Evolutionary conservation across 805 yeast species (phyloP).

Genomic region (Ogataea salicorniae): DNA sequence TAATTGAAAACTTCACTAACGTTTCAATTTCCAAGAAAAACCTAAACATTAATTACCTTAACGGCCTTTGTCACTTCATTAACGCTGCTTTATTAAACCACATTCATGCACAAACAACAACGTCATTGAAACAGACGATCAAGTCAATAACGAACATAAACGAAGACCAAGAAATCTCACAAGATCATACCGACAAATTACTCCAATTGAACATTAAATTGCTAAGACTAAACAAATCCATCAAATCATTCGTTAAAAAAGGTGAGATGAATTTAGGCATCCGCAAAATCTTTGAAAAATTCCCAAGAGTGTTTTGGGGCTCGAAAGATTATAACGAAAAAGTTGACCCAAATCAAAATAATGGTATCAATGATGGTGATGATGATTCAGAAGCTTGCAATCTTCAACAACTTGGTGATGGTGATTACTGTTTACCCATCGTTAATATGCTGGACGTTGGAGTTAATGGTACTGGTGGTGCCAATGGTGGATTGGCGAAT

Average conservation of each 20-base stretch:
- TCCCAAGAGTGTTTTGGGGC: conserved; percentile 11
- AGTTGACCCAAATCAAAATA: neutral
- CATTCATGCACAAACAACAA: neutral
- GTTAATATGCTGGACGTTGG: neutral
- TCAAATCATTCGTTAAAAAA: conserved; percentile 7
- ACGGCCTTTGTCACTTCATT: neutral
- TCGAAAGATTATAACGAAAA: neutral
- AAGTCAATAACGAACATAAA: neutral
- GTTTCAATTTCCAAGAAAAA: neutral
- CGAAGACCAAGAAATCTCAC: neutral
- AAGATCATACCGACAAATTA: conserved; percentile 1
- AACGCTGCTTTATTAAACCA: neutral
- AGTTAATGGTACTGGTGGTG: neutral
- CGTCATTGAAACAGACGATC: neutral
- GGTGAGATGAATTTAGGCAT: conserved; percentile 17
- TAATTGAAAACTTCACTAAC: conserved; percentile 19
- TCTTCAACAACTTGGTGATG: neutral
- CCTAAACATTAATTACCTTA: neutral
- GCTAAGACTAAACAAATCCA: conserved; percentile 11
- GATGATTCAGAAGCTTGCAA: neutral
- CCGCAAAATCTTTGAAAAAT: conserved; percentile 7
- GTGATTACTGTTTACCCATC: neutral
- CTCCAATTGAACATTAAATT: conserved; percentile 9
- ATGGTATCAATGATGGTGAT: neutral
- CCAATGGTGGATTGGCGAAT: conserved; percentile 6